Evolutionary conservation across 2,329 filamentous ascomycete species (phyloP), one percentile per base, ranked within the genome.

Genomic region (Fonsecaea monophora): DNA sequence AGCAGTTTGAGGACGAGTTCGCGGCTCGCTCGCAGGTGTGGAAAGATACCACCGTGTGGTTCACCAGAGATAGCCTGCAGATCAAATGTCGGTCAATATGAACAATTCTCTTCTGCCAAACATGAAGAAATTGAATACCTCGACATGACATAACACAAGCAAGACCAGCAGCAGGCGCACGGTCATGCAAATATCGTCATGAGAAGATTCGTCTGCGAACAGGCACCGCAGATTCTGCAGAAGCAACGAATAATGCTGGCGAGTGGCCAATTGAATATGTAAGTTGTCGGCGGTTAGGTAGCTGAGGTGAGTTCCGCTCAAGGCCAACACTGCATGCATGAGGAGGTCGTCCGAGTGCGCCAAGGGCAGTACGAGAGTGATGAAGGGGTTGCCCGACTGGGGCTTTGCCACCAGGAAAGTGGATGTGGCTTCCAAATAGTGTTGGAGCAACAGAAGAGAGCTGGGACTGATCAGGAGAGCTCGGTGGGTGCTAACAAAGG

Each of bases 11-110:
- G 45, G 10, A 71, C 57, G 6, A 71, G 60, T 30, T 69, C 45
- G 15, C 64, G 68, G 35, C 63, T 62, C 10, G 70, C 70, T n/a
- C 70, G 66, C 18, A 70, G 61, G 48, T 71, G 70, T 10, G 62
- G 54, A 38, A 71, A 71, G 13, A 67, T 68, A 21, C 61, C 66
- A 13, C 68, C 70, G 13, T 70, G 54, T 2, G 55, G 40, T 48
- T 69, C 62, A 37, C 66, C 70, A 7, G 68, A 68, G 21, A 71
- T 21, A n/a, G 67, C 66, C 70, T 71, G 48, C 37, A 61, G 18
- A 61, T 53, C 32, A 38, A 37, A 25, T 10, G 45, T 38, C 15
- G 64, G 54, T 21, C 9, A 12, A 30, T 35, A 35, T 25, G 25
- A 25, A 25, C 21, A 45, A n/a, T 18, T 10, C 7, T 32, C 21